Evolutionary conservation across 495 filamentous ascomycete genomes (phyloP).

Genomic region (Aspergillus olivimuriae): DNA sequence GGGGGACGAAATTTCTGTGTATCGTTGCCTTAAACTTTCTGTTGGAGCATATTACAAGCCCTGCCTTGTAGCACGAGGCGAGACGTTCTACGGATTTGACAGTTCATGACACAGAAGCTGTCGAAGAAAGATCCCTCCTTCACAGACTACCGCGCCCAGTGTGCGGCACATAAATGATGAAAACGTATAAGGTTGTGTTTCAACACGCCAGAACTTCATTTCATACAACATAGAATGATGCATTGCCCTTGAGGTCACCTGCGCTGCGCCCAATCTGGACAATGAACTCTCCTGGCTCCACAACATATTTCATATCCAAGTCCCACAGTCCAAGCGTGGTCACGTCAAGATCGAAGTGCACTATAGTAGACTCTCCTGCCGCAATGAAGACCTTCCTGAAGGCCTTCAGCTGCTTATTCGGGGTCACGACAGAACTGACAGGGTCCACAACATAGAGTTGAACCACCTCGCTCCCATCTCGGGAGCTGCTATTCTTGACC

Average conservation of each 20-base stretch:
- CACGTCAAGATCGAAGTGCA: neutral
- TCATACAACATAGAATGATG: neutral
- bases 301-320: neutral
- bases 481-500: neutral
- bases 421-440: neutral
- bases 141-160: too few species aligned
- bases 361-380: neutral
- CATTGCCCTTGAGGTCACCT: neutral
- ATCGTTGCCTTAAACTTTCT: too few species aligned
- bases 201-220: too few species aligned
- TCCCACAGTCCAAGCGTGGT: neutral
- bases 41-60: too few species aligned
- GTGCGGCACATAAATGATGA: too few species aligned
- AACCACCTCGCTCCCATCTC: neutral
- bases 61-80: too few species aligned
- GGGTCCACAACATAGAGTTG: neutral
- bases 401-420: neutral
- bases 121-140: too few species aligned
- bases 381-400: neutral
- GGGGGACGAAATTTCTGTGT: too few species aligned
- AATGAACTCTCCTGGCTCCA: neutral
- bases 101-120: too few species aligned
- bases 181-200: too few species aligned
- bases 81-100: too few species aligned
- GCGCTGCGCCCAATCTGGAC: neutral